Conservation (phyloP, 257 asterid species). For the Nicotiana undulata region DNA sequence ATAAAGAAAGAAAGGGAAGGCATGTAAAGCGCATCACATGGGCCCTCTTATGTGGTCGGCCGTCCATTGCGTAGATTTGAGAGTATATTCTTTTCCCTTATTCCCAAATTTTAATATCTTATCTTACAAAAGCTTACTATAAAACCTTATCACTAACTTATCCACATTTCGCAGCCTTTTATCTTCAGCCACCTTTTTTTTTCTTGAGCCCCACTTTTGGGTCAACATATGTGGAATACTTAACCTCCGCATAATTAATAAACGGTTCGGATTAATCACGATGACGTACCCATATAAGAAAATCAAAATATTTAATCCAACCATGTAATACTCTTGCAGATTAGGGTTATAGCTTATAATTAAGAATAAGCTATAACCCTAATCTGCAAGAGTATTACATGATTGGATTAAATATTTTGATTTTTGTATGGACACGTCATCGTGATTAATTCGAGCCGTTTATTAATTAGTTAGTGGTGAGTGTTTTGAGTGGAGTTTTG, state of each 20-base stretch:
- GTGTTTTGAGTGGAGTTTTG: too few species aligned
- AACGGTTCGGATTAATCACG: conserved; percentile 6
- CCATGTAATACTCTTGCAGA: neutral
- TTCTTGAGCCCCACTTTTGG: conserved; percentile 5
- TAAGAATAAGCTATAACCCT: too few species aligned
- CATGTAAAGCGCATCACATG: conserved; percentile 1
- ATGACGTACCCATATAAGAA: neutral
- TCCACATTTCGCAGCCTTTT: conserved; percentile 23
- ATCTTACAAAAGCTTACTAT: neutral
- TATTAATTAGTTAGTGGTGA: too few species aligned
- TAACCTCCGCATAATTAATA: conserved; percentile 6
- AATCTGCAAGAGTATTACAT: too few species aligned
- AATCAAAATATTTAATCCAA: neutral
- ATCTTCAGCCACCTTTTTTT: neutral
- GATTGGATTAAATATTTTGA: too few species aligned
- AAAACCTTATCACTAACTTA: conserved; percentile 21
- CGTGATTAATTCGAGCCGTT: too few species aligned
- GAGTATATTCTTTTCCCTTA: neutral
- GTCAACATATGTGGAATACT: conserved; percentile 7
- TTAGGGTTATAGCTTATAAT: neutral
- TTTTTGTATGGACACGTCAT: too few species aligned
- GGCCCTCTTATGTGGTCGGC: neutral
- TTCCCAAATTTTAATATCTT: neutral
- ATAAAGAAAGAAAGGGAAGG: neutral
- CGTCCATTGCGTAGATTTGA: conserved; percentile 5